Percentiles rank a stretch among this genome's conserved stretches.
phyloP scores from a whole-genome alignment of 352 stramenopile species.

The Phytophthora melonis region DNA sequence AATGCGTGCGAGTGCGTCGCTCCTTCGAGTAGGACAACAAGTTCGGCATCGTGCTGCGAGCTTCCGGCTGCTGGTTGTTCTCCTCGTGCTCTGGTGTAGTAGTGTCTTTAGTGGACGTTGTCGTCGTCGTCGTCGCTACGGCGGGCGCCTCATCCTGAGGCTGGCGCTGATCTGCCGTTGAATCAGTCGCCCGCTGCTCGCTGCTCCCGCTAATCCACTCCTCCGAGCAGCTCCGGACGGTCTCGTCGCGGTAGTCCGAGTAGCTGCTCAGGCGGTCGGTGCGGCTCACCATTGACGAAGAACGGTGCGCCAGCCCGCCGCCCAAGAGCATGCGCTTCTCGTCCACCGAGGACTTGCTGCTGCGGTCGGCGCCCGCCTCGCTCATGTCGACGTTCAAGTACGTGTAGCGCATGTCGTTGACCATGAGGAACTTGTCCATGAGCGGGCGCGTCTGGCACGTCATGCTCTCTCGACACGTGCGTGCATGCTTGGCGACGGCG shows the following conservation, averaged over 20 bases:
- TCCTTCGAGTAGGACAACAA: constrained; percentile 60
- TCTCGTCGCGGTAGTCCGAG: constrained; percentile 47
- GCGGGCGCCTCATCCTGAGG: constrained; percentile 22
- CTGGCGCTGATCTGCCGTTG: constrained; percentile 38
- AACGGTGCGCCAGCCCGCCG: constrained; percentile 28
- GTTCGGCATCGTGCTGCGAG: constrained; percentile 58
- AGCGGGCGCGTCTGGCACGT: constrained; percentile 77
- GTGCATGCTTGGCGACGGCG: constrained; percentile 77
- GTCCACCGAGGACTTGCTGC: constrained; percentile 50
- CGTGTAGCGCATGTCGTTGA: constrained; percentile 91
- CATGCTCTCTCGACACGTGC: constrained; percentile 74
- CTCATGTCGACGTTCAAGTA: constrained; percentile 89
- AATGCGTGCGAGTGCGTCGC: constrained; percentile 50
- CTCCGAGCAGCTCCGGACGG: constrained; percentile 37
- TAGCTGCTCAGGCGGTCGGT: constrained; percentile 46
- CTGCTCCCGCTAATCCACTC: constrained; percentile 32
- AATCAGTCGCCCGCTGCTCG: constrained; percentile 32
- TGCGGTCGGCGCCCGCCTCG: constrained; percentile 56
- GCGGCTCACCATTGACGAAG: constrained; percentile 42
- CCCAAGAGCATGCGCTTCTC: constrained; percentile 37
- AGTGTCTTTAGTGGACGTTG: constrained; percentile 1
- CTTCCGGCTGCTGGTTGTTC: constrained; percentile 31
- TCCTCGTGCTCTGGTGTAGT: constrained; percentile 10
- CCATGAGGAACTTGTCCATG: constrained; percentile 91
- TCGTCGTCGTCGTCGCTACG: neutral